These are phyloP conservation scores for Nemania diffusa DNA, from an alignment of 2,329 filamentous ascomycete genomes.

Conservation along the genomic window DNA sequence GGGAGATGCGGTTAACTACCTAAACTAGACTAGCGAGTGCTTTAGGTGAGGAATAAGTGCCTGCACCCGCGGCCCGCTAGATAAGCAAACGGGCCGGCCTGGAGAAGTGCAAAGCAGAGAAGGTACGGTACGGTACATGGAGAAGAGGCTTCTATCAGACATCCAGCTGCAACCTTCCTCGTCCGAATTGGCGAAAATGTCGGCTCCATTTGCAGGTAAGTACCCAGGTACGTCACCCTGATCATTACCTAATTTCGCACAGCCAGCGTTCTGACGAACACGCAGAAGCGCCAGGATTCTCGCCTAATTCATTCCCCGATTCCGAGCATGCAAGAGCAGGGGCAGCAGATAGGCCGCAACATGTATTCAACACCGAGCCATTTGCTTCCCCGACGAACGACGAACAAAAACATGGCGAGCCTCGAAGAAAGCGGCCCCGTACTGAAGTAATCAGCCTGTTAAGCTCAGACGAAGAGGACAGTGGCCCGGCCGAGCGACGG, in stretches of 20 bases:
- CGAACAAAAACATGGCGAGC: background rate
- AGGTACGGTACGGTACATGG: background rate
- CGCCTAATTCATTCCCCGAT: background rate
- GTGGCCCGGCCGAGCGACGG: background rate
- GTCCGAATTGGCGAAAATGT: constrained; percentile 8
- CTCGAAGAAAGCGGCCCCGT: constrained; percentile 24
- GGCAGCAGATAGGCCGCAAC: background rate
- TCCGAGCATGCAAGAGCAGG: constrained; percentile 1
- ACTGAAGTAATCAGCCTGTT: constrained; percentile 30
- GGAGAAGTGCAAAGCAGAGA: background rate
- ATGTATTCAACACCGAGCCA: background rate
- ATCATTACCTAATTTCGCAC: background rate
- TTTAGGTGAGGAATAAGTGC: background rate
- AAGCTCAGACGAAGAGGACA: constrained; percentile 26
- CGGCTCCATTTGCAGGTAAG: constrained; percentile 19
- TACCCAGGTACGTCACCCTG: background rate
- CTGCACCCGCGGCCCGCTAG: background rate
- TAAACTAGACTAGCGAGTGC: background rate
- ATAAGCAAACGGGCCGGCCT: background rate
- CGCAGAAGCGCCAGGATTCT: background rate
- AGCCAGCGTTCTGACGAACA: background rate
- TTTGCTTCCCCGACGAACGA: background rate
- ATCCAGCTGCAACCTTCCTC: constrained; percentile 11
- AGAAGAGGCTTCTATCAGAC: too few species aligned
- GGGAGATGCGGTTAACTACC: background rate